These are phyloP conservation scores for maize (Zea mays) DNA, from an alignment of 176 grass and related monocot genomes.

Conservation along the genomic window DNA sequence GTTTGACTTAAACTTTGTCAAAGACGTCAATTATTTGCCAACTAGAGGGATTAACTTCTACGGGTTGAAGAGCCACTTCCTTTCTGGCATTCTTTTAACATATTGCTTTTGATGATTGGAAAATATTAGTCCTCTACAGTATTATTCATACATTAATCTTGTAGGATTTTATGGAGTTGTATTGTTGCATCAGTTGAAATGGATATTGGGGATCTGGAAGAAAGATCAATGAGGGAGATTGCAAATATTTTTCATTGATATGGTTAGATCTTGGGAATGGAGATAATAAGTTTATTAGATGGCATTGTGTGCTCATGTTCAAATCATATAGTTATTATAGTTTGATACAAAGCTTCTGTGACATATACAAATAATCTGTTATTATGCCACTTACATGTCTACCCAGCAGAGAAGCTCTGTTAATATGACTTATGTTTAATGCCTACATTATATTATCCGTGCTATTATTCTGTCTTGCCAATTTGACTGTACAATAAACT, in stretches of 20 bases:
- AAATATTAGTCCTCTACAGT: slow-evolving; percentile 4
- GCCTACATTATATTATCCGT: slow-evolving; percentile 1
- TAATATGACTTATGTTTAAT: slow-evolving; percentile 18
- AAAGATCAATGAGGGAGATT: slow-evolving; percentile 7
- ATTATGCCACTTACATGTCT: not conserved
- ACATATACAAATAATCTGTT: not conserved
- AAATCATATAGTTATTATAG: not conserved
- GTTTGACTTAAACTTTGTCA: not conserved
- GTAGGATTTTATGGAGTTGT: slow-evolving; percentile 20
- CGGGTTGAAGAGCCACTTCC: not conserved
- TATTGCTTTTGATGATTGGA: not conserved
- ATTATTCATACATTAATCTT: not conserved
- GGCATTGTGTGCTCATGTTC: not conserved
- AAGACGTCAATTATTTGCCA: not conserved
- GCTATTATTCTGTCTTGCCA: slow-evolving; percentile 21
- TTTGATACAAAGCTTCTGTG: slow-evolving; percentile 2
- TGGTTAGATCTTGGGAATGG: not conserved
- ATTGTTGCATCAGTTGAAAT: slow-evolving; percentile 1
- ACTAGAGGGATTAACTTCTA: not conserved
- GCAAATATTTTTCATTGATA: slow-evolving; percentile 13
- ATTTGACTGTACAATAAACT: slow-evolving; percentile 39
- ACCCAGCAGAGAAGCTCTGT: not conserved
- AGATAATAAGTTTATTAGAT: slow-evolving; percentile 13
- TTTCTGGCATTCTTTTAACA: not conserved
- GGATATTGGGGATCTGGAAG: slow-evolving; percentile 12